Evolutionary conservation across 2,329 filamentous ascomycete species (phyloP).

Genomic region (Aspergillus japonicus): DNA sequence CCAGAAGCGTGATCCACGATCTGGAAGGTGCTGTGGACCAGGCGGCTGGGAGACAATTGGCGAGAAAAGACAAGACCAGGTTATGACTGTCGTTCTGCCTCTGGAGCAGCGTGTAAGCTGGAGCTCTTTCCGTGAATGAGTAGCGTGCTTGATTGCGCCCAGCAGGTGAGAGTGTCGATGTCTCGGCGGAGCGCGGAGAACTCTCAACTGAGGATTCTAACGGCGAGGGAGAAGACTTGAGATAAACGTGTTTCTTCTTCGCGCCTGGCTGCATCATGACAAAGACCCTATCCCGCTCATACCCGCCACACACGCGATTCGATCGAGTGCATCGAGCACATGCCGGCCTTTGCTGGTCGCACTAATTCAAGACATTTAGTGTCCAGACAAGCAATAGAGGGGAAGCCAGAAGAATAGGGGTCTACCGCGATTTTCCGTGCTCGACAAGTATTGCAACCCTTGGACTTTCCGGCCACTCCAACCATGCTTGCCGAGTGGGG

Average conservation of each 20-base stretch:
- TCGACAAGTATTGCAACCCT: slow-evolving; percentile 6
- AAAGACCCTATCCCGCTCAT: slow-evolving; percentile 29
- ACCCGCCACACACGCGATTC: slow-evolving; percentile 31
- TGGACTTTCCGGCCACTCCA: slow-evolving; percentile 4
- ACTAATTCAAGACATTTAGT: slow-evolving; percentile 16
- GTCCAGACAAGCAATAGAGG: neutral
- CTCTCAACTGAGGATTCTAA: neutral
- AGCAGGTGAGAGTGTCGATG: neutral
- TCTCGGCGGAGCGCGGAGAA: neutral
- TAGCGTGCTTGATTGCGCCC: neutral
- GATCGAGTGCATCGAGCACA: slow-evolving; percentile 33
- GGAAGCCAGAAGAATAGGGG: neutral
- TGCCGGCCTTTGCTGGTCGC: slow-evolving; percentile 28
- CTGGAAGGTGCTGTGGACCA: slow-evolving; percentile 5
- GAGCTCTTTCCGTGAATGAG: neutral
- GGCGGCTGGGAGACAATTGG: slow-evolving; percentile 19
- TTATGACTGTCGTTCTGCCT: slow-evolving; percentile 25
- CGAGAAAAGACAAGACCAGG: slow-evolving; percentile 29
- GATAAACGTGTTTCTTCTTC: slow-evolving; percentile 9
- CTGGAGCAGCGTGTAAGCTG: neutral
- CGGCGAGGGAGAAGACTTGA: neutral
- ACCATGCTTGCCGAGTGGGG: neutral
- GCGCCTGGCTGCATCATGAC: slow-evolving; percentile 24
- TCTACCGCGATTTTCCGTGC: slow-evolving; percentile 5
- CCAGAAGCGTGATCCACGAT: slow-evolving; percentile 32